Percentiles rank a stretch among this genome's conserved stretches.
Evolutionary conservation across 352 stramenopile species (phyloP).

Genomic region (Saprolegnia diclina): DNA sequence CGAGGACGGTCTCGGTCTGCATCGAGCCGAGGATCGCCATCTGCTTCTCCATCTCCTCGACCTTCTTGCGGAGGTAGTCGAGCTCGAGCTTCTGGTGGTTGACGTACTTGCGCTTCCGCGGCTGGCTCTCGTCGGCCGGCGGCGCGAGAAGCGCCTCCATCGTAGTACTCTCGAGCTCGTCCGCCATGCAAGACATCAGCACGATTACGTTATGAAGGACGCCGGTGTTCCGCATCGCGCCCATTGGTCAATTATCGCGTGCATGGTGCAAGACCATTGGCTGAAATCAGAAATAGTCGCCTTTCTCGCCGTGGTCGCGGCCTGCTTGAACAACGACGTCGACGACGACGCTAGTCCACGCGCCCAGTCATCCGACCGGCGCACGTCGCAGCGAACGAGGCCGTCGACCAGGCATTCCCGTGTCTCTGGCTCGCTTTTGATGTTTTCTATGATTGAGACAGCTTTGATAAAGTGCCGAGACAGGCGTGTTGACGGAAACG

Average conservation of each 20-base stretch:
- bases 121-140: not conserved
- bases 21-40: slow-evolving; percentile 24
- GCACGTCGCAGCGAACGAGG: too few relatives aligned
- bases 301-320: too few relatives aligned
- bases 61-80: slow-evolving; percentile 22
- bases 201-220: not conserved
- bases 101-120: slow-evolving; percentile 25
- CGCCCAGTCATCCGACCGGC: too few relatives aligned
- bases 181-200: not conserved
- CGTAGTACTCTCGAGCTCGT: not conserved
- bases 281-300: not conserved
- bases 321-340: too few relatives aligned
- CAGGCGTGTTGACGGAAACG: not conserved
- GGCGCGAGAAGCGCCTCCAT: not conserved
- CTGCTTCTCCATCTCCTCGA: slow-evolving; percentile 22
- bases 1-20: not conserved
- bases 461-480: not conserved
- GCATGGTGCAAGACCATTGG: not conserved
- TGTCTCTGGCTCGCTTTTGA: too few relatives aligned
- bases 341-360: too few relatives aligned
- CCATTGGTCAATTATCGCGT: not conserved
- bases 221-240: not conserved
- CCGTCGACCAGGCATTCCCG: too few relatives aligned
- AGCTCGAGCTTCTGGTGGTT: slow-evolving; percentile 27
- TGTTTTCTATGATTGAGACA: not conserved